Percentiles rank a stretch among this genome's conserved stretches.
These are phyloP conservation scores for Aureobasidium sp. DNA, from an alignment of 2,329 filamentous ascomycete species.

Conservation along the genomic window DNA sequence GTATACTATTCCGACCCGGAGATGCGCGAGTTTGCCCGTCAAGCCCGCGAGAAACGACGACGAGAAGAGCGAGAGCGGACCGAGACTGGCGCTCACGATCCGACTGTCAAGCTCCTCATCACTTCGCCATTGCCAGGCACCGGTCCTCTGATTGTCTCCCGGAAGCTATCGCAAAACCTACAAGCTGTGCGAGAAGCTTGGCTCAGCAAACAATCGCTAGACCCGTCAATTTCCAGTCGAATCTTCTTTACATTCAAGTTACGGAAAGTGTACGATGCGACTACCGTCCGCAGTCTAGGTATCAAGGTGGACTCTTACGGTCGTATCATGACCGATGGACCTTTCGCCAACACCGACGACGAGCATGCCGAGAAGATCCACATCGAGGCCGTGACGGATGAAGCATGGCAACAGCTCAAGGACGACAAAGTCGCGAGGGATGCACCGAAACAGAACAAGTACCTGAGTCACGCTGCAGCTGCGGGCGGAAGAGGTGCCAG, in stretches of 20 bases:
- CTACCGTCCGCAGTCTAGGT: slow-evolving; percentile 63
- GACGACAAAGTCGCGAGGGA: slow-evolving; percentile 36
- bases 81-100: slow-evolving; percentile 32
- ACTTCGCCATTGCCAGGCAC: slow-evolving; percentile 58
- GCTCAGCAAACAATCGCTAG: slow-evolving; percentile 47
- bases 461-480: background rate
- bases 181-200: slow-evolving; percentile 62
- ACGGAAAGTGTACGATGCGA: slow-evolving; percentile 65
- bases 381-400: slow-evolving; percentile 69
- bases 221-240: slow-evolving; percentile 41
- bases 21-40: slow-evolving; percentile 35
- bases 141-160: slow-evolving; percentile 54
- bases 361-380: slow-evolving; percentile 55
- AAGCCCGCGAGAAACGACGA: slow-evolving; percentile 35
- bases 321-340: slow-evolving; percentile 30
- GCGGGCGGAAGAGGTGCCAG: slow-evolving; percentile 17
- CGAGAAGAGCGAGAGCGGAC: slow-evolving; percentile 24
- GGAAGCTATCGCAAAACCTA: slow-evolving; percentile 61
- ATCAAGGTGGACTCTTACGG: slow-evolving; percentile 45
- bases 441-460: background rate
- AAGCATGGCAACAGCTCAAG: slow-evolving; percentile 49
- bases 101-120: slow-evolving; percentile 59
- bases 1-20: slow-evolving; percentile 36
- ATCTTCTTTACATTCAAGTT: slow-evolving; percentile 76
- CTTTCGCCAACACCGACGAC: slow-evolving; percentile 44